phyloP scores from a whole-genome alignment of 2,329 filamentous ascomycete species.

The Aspergillus pseudoterreus region DNA sequence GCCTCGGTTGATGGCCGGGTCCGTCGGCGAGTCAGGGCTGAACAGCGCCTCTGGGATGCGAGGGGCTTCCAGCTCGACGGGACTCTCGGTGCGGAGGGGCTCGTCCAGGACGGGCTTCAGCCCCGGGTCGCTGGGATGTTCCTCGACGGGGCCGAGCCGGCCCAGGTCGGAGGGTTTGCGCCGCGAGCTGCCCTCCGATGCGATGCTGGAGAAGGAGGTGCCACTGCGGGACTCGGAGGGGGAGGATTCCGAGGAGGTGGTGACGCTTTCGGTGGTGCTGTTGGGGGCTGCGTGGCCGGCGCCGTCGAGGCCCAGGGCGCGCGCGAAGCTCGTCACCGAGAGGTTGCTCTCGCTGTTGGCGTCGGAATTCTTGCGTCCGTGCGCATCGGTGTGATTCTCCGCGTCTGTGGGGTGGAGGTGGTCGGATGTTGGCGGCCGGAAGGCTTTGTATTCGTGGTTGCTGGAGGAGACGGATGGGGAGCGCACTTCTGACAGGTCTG shows the following conservation, averaged over 20 bases:
- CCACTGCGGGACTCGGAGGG: conserved; percentile 57
- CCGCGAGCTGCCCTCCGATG: conserved; percentile 36
- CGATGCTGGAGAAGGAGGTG: conserved; percentile 61
- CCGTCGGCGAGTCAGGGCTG: conserved; percentile 47
- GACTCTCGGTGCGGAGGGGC: conserved; percentile 34
- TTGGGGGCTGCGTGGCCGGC: conserved; percentile 54
- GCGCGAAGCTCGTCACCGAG: conserved; percentile 39
- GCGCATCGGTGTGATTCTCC: conserved; percentile 4
- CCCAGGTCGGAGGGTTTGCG: conserved; percentile 29
- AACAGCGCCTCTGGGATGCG: conserved; percentile 29
- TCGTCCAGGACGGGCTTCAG: conserved; percentile 19
- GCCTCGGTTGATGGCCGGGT: conserved; percentile 43
- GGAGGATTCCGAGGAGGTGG: conserved; percentile 62
- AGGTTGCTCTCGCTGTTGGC: conserved; percentile 27
- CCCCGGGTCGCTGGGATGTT: conserved; percentile 42
- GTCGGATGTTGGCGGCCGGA: conserved; percentile 13
- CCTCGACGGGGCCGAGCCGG: conserved; percentile 52
- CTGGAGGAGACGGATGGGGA: conserved; percentile 10
- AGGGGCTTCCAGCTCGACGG: conserved; percentile 24
- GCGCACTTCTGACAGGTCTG: conserved; percentile 18
- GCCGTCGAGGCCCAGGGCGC: conserved; percentile 48
- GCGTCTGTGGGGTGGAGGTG: conserved; percentile 19
- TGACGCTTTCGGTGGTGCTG: conserved; percentile 53
- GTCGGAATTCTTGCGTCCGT: conserved; percentile 25
- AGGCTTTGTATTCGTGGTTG: conserved; percentile 16